These are phyloP conservation scores for Mycena haematopus DNA, from an alignment of 768 basidiomycete genomes.

Conservation along the genomic window DNA sequence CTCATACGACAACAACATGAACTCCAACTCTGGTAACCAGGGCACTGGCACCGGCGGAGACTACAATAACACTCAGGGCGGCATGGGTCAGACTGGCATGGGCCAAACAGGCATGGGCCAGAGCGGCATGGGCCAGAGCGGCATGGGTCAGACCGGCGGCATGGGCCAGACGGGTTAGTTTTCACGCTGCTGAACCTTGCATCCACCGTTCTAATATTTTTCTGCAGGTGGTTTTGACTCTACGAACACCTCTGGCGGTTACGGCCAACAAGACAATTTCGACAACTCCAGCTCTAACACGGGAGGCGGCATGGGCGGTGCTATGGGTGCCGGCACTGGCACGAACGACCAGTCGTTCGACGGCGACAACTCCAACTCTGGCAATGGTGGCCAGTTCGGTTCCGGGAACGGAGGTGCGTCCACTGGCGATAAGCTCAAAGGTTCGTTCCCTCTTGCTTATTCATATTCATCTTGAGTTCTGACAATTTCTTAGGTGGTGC, in stretches of 20 bases:
- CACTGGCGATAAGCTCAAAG: conserved; percentile 26
- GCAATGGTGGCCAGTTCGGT: neutral
- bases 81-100: no score
- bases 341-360: no score
- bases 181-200: neutral
- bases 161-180: neutral
- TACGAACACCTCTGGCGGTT: conserved; percentile 10
- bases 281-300: conserved; percentile 14
- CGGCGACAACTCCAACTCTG: no score
- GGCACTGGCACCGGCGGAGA: neutral
- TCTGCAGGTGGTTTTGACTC: conserved; percentile 8
- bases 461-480: neutral
- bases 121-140: no score
- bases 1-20: conserved; percentile 19
- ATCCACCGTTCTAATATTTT: neutral
- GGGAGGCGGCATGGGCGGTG: neutral
- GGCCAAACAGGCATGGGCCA: no score
- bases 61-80: neutral
- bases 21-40: conserved; percentile 5
- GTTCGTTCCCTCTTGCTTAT: neutral
- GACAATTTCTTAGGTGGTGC: conserved; percentile 11
- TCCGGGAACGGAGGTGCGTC: neutral
- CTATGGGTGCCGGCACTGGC: neutral
- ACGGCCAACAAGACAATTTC: conserved; percentile 14
- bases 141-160: no score